Conservation (phyloP, 257 asterid genomes). For the Fraxinus americana region DNA sequence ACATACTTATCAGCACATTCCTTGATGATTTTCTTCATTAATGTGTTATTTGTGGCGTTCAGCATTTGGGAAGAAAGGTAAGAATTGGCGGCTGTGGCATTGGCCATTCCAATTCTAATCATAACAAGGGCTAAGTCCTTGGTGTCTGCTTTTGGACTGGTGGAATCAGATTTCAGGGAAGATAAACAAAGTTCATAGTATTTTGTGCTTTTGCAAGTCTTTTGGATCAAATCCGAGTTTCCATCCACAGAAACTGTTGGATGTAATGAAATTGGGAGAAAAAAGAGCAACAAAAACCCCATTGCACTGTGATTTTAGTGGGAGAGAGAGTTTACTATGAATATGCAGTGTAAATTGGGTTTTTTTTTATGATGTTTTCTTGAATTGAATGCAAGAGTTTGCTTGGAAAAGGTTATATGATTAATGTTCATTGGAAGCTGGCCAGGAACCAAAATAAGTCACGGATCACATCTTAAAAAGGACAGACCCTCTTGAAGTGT, state of each 20-base stretch:
- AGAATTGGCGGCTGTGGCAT: conserved; percentile 68
- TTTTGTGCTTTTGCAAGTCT: conserved; percentile 68
- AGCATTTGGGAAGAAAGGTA: conserved; percentile 49
- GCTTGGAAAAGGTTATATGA: conserved; percentile 29
- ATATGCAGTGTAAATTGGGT: neutral
- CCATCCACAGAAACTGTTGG: conserved; percentile 23
- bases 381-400: conserved; percentile 28
- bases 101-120: conserved; percentile 51
- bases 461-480: conserved; percentile 42
- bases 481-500: conserved; percentile 25
- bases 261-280: conserved; percentile 27
- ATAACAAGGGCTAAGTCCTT: conserved; percentile 69
- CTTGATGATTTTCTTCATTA: conserved; percentile 46
- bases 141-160: conserved; percentile 56
- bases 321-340: neutral
- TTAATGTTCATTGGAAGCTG: conserved; percentile 32
- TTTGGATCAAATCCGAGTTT: conserved; percentile 50
- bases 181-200: conserved; percentile 76
- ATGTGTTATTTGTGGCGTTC: conserved; percentile 31
- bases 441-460: conserved; percentile 48
- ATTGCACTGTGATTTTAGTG: neutral
- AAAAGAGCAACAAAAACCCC: conserved; percentile 30
- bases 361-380: conserved; percentile 17
- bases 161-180: conserved; percentile 61
- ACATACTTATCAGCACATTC: conserved; percentile 71